Base-by-base conservation (phyloP, 2,329 filamentous ascomycete genomes). In the Aspergillus amoenus region DNA sequence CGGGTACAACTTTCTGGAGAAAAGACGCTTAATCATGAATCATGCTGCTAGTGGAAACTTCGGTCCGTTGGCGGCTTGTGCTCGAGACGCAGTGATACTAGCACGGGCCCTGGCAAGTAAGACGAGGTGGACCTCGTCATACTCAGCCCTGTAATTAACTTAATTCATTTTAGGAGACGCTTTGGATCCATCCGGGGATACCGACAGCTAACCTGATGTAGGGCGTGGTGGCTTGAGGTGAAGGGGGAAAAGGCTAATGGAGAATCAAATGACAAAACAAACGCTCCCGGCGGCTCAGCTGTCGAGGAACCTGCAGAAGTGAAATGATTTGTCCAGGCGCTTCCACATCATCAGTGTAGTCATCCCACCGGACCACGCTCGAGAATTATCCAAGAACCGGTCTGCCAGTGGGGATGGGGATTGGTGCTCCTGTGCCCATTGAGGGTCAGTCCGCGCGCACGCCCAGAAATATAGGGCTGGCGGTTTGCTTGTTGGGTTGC, bases 391-490 rank as follows among this genome's bases (percentile, higher is more conserved):
- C 34, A 37, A 37, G 34, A 12, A 4, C 30, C 32, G 44, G 13
- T 11, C 24, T n/a, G 27, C 12, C 40, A 52, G 27, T n/a, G 41
- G 18, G 27, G n/a, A 13, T n/a, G 41, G 8, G n/a, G 22, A 51
- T 42, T 43, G 48, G 37, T 51, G 48, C 24, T 42, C 11, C 48
- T 41, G 22, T 18, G 34, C 6, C 22, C 40, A 18, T 32, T 34
- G 49, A 43, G 30, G 30, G 41, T 39, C 24, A 32, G 18, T n/a
- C 40, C 22, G 18, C 22, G 13, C 22, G 12, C 37, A 27, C 21
- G 50, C 50, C 50, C 8, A 52, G 50, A 45, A 39, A 45, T 52
- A 52, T 52, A 52, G 42, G 50, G 50, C 50, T 52, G 42, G 21
- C 15, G 15, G 39, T 11, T 47, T 27, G n/a, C 11, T 15, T 24